Evolutionary conservation across 176 grass and related monocot genomes (phyloP).

Genomic region (Typha latifolia): DNA sequence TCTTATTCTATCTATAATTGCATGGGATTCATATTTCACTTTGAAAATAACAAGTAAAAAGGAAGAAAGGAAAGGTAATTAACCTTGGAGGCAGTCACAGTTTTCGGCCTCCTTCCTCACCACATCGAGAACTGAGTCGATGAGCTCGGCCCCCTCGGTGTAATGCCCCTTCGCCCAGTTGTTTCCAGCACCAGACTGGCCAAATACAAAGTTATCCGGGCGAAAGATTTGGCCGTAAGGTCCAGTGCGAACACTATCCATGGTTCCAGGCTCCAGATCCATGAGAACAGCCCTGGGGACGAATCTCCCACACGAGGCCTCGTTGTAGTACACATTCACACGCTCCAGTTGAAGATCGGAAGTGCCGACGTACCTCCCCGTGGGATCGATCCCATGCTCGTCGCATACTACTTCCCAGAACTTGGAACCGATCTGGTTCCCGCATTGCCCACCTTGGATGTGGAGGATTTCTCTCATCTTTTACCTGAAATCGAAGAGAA

Average conservation of each 20-base stretch:
- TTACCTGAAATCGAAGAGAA: neutral
- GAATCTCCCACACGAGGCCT: conserved; percentile 19
- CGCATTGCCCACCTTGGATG: conserved; percentile 16
- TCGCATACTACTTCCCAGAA: conserved; percentile 23
- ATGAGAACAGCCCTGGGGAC: conserved; percentile 19
- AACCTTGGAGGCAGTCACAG: conserved; percentile 25
- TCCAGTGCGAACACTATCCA: conserved; percentile 15
- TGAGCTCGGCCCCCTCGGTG: conserved; percentile 22
- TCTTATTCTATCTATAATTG: no score
- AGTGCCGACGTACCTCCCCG: conserved; percentile 1
- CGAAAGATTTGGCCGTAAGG: conserved; percentile 13
- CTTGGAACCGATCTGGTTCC: conserved; percentile 20
- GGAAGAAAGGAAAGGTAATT: neutral
- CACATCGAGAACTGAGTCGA: conserved; percentile 22
- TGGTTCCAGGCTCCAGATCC: conserved; percentile 23
- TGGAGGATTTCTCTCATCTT: conserved; percentile 23
- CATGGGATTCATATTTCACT: no score
- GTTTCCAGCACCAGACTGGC: conserved; percentile 18
- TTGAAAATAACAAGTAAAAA: neutral
- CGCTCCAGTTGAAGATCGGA: conserved; percentile 17
- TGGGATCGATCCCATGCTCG: conserved; percentile 19
- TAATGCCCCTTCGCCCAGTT: conserved; percentile 21
- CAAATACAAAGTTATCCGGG: conserved; percentile 20
- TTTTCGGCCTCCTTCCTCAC: conserved; percentile 26
- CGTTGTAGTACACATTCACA: conserved; percentile 20